phyloP scores from a whole-genome alignment of 1,139 yeast species.

The Meyerozyma sp. region DNA sequence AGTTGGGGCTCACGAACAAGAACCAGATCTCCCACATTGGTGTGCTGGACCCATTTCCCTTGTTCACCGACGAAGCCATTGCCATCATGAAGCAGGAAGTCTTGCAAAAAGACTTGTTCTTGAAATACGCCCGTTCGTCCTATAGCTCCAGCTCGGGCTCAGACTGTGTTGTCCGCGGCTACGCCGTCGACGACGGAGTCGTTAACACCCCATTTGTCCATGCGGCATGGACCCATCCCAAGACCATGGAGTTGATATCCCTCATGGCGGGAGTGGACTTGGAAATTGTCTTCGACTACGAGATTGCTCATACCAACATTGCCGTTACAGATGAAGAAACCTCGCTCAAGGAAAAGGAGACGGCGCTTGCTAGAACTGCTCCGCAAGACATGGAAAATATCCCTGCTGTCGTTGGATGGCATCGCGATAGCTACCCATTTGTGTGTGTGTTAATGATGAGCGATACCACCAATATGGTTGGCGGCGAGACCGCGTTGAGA shows the following conservation, averaged over 20 bases:
- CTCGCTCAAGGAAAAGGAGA: conserved; percentile 15
- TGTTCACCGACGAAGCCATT: conserved; percentile 53
- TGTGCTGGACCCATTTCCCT: conserved; percentile 52
- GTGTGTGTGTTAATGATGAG: conserved; percentile 61
- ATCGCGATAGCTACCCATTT: conserved; percentile 53
- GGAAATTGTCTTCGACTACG: conserved; percentile 48
- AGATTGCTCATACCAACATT: conserved; percentile 47
- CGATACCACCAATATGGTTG: conserved; percentile 51
- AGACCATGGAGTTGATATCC: conserved; percentile 42
- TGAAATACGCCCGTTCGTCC: conserved; percentile 37
- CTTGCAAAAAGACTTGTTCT: conserved; percentile 37
- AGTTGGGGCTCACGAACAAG: conserved; percentile 32
- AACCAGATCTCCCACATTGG: conserved; percentile 46
- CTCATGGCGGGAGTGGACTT: conserved; percentile 54
- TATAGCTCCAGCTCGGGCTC: conserved; percentile 40
- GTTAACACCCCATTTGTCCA: conserved; percentile 38
- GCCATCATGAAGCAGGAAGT: conserved; percentile 50
- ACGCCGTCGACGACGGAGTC: conserved; percentile 27
- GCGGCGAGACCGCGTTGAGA: conserved; percentile 53
- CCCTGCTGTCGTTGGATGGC: conserved; percentile 57
- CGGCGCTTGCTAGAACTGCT: conserved; percentile 8
- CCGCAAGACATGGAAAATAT: conserved; percentile 27
- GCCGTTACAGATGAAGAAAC: conserved; percentile 31
- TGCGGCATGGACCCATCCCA: conserved; percentile 55
- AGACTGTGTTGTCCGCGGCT: conserved; percentile 46